Conservation (phyloP, 768 basidiomycete species). For the Podaxis sp. region DNA sequence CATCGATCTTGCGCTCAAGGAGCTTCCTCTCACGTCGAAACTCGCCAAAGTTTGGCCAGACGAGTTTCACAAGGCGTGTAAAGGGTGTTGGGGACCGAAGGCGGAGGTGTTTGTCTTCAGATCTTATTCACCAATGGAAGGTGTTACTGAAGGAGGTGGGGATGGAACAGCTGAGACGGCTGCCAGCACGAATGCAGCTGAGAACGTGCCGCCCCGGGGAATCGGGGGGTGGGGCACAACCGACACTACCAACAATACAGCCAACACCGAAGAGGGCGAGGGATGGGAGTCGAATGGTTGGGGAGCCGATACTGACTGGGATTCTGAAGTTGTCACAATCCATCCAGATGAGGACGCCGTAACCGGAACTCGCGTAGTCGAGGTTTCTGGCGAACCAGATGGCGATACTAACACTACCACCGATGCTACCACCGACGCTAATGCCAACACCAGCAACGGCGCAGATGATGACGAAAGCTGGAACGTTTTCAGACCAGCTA, state of each 20-base stretch:
- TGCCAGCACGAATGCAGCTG: background rate
- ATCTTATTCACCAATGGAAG: slow-evolving; percentile 4
- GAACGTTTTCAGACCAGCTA: slow-evolving; percentile 21
- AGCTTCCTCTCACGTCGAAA: slow-evolving; percentile 48
- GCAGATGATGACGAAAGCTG: slow-evolving; percentile 15
- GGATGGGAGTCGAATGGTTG: slow-evolving; percentile 10
- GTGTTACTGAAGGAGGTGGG: background rate
- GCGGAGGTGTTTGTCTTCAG: slow-evolving; percentile 32
- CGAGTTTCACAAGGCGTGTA: slow-evolving; percentile 47
- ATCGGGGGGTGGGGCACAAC: background rate
- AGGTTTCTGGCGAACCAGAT: background rate
- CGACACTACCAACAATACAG: background rate
- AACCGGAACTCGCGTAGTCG: background rate
- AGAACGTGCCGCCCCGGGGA: background rate
- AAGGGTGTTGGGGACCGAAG: slow-evolving; percentile 46
- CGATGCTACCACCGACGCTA: background rate
- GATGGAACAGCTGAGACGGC: background rate
- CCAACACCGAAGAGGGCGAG: background rate
- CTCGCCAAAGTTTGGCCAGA: slow-evolving; percentile 49
- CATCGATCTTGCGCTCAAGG: slow-evolving; percentile 38
- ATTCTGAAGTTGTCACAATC: background rate
- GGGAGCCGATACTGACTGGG: background rate
- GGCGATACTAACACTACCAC: background rate
- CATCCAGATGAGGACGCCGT: slow-evolving; percentile 6
- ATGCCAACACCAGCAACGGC: background rate